Conservation (phyloP, 2,329 filamentous ascomycete species). For the Gaeumannomyces tritici region DNA sequence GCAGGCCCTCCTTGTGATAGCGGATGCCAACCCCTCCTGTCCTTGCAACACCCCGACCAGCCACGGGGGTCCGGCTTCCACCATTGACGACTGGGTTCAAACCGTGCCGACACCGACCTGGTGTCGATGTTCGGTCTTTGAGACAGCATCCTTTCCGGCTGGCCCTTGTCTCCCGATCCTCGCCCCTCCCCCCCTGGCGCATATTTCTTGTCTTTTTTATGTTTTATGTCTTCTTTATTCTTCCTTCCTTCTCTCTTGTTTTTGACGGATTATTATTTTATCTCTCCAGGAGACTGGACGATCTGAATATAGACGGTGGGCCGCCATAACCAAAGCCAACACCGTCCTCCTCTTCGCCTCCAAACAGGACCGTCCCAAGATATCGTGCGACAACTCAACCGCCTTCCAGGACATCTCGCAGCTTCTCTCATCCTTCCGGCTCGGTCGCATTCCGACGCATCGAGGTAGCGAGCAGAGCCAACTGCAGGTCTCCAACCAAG, state of each 20-base stretch:
- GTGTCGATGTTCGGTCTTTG: constrained; percentile 1
- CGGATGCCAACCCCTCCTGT: not conserved
- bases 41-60: not conserved
- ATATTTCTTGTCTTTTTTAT: constrained; percentile 4
- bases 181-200: not conserved
- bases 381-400: not conserved
- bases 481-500: not conserved
- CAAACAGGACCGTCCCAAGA: not conserved
- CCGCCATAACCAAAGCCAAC: not conserved
- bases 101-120: constrained; percentile 3
- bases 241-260: not conserved
- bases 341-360: not conserved
- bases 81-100: constrained; percentile 1
- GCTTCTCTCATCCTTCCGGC: not conserved
- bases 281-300: not conserved
- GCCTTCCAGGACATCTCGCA: not conserved
- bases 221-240: not conserved
- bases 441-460: not conserved
- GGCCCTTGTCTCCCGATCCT: not conserved
- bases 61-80: not conserved
- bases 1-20: not conserved
- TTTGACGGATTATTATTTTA: not conserved
- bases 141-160: constrained; percentile 1
- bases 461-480: not conserved
- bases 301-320: not conserved